Evolutionary conservation across 163 green algal genomes (phyloP).

Genomic region (Scenedesmus sp.): DNA sequence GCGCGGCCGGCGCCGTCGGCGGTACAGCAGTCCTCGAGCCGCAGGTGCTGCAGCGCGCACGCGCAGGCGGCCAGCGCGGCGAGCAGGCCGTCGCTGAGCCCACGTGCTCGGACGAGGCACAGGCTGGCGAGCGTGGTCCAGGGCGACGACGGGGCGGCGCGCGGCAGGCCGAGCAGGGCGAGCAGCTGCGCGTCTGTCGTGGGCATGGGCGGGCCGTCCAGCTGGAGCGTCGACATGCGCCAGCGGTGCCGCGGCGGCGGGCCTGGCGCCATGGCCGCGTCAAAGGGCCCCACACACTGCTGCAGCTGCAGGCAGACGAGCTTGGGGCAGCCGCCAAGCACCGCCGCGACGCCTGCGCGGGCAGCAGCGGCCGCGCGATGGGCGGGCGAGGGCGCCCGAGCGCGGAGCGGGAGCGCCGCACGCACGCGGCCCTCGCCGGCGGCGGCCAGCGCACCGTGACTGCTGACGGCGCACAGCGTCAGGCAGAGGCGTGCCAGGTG

Average conservation of each 20-base stretch:
- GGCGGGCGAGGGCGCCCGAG: too few species aligned
- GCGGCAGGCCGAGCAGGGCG: conserved; percentile 1
- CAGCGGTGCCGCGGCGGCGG: conserved; percentile 13
- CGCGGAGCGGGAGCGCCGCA: too few species aligned
- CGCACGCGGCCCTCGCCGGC: too few species aligned
- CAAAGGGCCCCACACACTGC: conserved; percentile 29
- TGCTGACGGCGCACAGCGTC: conserved; percentile 26
- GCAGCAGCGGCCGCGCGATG: too few species aligned
- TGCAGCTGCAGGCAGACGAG: conserved; percentile 19
- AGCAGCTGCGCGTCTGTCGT: conserved; percentile 17
- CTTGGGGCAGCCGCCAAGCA: background rate
- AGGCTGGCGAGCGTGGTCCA: conserved; percentile 18
- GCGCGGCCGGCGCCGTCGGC: background rate
- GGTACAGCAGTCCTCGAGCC: conserved; percentile 7
- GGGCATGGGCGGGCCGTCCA: background rate
- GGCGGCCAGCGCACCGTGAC: too few species aligned
- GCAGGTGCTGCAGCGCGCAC: background rate
- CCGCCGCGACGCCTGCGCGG: conserved; percentile 11
- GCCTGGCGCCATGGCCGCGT: conserved; percentile 1
- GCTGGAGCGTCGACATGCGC: conserved; percentile 19
- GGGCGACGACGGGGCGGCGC: background rate
- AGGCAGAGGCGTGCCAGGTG: conserved; percentile 18
- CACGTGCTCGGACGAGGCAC: conserved; percentile 1
- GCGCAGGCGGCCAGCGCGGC: background rate
- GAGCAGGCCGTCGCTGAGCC: conserved; percentile 15